Base-by-base conservation (phyloP, 345 rosid species). In the Eutrema heterophyllum region DNA sequence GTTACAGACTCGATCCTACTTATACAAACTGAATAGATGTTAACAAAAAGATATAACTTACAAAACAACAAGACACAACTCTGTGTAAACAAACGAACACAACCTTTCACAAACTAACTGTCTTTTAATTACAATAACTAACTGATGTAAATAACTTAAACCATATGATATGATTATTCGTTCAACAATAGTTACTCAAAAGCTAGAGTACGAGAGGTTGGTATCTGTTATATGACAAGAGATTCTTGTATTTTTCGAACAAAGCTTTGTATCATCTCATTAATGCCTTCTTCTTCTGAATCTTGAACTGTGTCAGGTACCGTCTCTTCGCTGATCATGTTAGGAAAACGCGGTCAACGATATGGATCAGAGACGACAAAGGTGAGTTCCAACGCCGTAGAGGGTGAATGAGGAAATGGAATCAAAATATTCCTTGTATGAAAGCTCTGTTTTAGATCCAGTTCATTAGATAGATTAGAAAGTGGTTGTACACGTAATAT, bases 141-240 rank as follows among this genome's bases (percentile, higher is more conserved):
- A n/a, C n/a, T n/a, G n/a, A n/a, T n/a, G n/a, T n/a, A n/a, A n/a
- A n/a, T n/a, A n/a, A n/a, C n/a, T n/a, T n/a, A n/a, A n/a, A n/a
- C n/a, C n/a, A n/a, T n/a, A n/a, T n/a, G n/a, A n/a, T n/a, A n/a
- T n/a, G n/a, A n/a, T n/a, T n/a, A n/a, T n/a, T n/a, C n/a, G n/a
- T n/a, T n/a, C n/a, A n/a, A n/a, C n/a, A n/a, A 91, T 94, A 69
- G 92, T 94, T 43, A 86, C 88, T 57, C 96, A 91, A 83, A 89
- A 79, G 78, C 83, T 94, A 51, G 97, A 94, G 69, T 86, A 84
- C 63, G 98, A 85, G 80, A 88, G 98, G 98, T 94, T 24, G 14
- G 86, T 55, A 29, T 36, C n/a, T 45, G 51, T 68, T 44, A 75
- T 53, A 26, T 29, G 13, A 35, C 68, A 77, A 38, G 14, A 54